phyloP scores from a whole-genome alignment of 805 yeast species.

The Candida chilensis region DNA sequence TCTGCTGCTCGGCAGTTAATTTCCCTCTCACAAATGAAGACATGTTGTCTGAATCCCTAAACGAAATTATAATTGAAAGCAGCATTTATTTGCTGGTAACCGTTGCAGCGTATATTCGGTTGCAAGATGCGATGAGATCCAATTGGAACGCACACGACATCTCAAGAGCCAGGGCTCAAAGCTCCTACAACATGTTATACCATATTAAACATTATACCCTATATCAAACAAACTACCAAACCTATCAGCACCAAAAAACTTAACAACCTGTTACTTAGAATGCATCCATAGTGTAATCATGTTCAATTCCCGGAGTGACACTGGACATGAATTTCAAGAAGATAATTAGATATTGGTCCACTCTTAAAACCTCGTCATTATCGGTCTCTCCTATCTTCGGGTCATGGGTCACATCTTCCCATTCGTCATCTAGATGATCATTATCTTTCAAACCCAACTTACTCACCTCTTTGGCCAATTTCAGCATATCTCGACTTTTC shows the following conservation, averaged over 20 bases:
- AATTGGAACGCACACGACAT: too few relatives aligned
- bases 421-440: conserved; percentile 30
- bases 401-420: conserved; percentile 43
- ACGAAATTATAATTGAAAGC: too few relatives aligned
- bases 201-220: too few relatives aligned
- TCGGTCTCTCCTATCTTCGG: conserved; percentile 12
- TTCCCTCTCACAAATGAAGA: conserved; percentile 12
- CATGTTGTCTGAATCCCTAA: too few relatives aligned
- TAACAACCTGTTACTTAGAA: conserved; percentile 21
- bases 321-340: conserved; percentile 92
- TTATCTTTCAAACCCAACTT: conserved; percentile 36
- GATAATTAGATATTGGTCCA: conserved; percentile 83
- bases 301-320: conserved; percentile 96
- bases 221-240: too few relatives aligned
- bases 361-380: conserved; percentile 46
- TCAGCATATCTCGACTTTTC: conserved; percentile 13
- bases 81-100: too few relatives aligned
- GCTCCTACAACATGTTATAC: too few relatives aligned
- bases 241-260: not conserved
- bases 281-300: conserved; percentile 98
- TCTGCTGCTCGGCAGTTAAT: conserved; percentile 22
- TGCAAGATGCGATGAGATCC: too few relatives aligned
- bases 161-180: too few relatives aligned
- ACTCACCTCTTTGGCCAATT: conserved; percentile 31
- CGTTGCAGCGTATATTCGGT: too few relatives aligned